These are phyloP conservation scores for Alternaria sp. DNA, from an alignment of 2,329 filamentous ascomycete species.

Conservation along the genomic window DNA sequence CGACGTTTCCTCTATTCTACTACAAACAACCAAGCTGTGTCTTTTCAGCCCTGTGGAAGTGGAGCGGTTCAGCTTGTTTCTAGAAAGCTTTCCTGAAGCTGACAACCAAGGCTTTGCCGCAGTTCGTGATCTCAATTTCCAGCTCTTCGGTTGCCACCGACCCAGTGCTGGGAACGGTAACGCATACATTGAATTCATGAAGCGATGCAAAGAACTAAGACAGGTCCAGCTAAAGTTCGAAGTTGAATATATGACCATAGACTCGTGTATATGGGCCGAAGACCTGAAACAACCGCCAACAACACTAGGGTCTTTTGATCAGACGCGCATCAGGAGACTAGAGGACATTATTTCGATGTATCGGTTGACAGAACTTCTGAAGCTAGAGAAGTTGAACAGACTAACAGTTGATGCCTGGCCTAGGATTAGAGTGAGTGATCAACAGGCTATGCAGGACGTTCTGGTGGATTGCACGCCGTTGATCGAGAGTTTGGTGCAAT, in stretches of 20 bases:
- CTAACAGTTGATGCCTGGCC: slow-evolving; percentile 15
- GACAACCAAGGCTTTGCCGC: slow-evolving; percentile 3
- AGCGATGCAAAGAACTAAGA: neutral
- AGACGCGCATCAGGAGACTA: neutral
- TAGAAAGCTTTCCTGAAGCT: neutral
- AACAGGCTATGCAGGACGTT: neutral
- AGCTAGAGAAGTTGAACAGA: neutral
- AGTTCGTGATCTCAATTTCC: slow-evolving; percentile 9
- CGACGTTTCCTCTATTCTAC: slow-evolving; percentile 10
- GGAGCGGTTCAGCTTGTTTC: neutral
- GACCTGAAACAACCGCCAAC: neutral
- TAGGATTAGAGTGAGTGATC: neutral
- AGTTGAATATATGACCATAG: neutral
- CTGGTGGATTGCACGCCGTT: slow-evolving; percentile 7
- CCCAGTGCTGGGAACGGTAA: neutral
- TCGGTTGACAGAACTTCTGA: neutral
- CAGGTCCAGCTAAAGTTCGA: slow-evolving; percentile 8
- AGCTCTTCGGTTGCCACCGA: slow-evolving; percentile 8
- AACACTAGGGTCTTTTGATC: neutral
- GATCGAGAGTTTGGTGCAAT: slow-evolving; percentile 4
- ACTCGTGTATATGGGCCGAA: neutral
- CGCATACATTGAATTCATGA: slow-evolving; percentile 8
- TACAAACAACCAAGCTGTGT: slow-evolving; percentile 3
- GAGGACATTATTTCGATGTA: neutral
- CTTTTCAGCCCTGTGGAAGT: slow-evolving; percentile 7